Base-by-base conservation (phyloP, 768 basidiomycete species). In the Russula virescens region DNA sequence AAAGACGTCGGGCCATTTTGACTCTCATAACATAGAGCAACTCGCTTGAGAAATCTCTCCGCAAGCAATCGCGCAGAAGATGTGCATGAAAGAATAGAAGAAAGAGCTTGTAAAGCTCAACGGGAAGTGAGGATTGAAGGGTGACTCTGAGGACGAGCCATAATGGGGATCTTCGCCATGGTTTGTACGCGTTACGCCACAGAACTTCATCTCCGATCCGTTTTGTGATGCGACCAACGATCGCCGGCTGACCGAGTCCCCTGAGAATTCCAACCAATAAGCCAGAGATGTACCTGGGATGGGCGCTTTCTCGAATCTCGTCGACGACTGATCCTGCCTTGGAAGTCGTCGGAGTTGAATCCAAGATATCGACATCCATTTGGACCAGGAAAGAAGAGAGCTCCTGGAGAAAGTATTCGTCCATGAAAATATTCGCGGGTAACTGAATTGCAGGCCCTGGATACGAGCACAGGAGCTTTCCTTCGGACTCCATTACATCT, bases 81-180 rank as follows among this genome's bases (percentile, higher is more conserved):
- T 61, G 21, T 16, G 60, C 42, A 11, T 64, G 63, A 53, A 81
- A 70, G 52, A 75, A 81, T 2, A 78, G 47, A 68, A 82, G 76
- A 69, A 84, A 84, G 2, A 34, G 11, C 58, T 84, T 84, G 71
- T 84, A 84, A 0, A 69, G 67, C 11, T 58, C 47, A 26, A 25
- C 10, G 23, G 19, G 47, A 9, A 38, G 42, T 19, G 76, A 59
- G 1, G 73, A 74, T 43, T 78, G 76, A 16, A 78, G 63, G 1
- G 74, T 74, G 9, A 83, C 78, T 8, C 81, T 78, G 35, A 80
- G 69, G 9, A 81, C 66, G 3, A 82, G 75, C 81, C 82, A 83
- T 16, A 80, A 71, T 0, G 79, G 70, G 11, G 80, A 79, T 23
- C 82, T 73, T 31, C 83, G 71, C 82, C 82, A 84, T 10, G 72